phyloP scores from a whole-genome alignment of 805 yeast genomes.

The Saturnispora halmiae region DNA sequence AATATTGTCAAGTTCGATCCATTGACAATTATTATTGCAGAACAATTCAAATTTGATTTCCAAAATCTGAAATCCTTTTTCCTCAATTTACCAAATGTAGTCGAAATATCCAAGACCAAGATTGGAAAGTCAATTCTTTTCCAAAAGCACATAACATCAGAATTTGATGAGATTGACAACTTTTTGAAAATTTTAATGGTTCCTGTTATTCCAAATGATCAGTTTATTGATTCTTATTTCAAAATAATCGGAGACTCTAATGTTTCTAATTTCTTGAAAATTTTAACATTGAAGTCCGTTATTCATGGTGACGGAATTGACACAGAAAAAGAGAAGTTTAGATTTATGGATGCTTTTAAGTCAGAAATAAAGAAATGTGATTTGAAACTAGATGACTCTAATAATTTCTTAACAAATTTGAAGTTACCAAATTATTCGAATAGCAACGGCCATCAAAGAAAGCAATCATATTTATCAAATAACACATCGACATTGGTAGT shows the following conservation, averaged over 20 bases:
- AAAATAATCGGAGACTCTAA: slow-evolving; percentile 57
- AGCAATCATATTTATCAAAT: slow-evolving; percentile 14
- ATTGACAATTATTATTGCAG: slow-evolving; percentile 58
- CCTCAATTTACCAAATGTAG: slow-evolving; percentile 38
- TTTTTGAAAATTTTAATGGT: slow-evolving; percentile 62
- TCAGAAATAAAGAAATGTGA: slow-evolving; percentile 29
- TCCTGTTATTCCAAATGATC: slow-evolving; percentile 54
- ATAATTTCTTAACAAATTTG: slow-evolving; percentile 21
- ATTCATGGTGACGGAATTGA: slow-evolving; percentile 21
- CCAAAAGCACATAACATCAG: slow-evolving; percentile 21
- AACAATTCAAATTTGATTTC: slow-evolving; percentile 71
- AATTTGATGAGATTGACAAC: slow-evolving; percentile 37
- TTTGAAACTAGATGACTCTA: slow-evolving; percentile 25
- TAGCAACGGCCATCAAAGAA: slow-evolving; percentile 9
- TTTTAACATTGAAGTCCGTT: slow-evolving; percentile 53
- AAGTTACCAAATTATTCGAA: slow-evolving; percentile 11
- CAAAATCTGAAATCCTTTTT: slow-evolving; percentile 53
- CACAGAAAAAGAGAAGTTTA: slow-evolving; percentile 30
- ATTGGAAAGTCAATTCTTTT: slow-evolving; percentile 21
- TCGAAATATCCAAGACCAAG: slow-evolving; percentile 27
- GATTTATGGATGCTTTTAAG: slow-evolving; percentile 33
- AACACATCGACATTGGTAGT: slow-evolving; percentile 14
- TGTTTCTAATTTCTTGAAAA: slow-evolving; percentile 51
- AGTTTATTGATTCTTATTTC: slow-evolving; percentile 56
- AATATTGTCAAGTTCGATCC: slow-evolving; percentile 59